Conservation (phyloP, 2,329 filamentous ascomycete genomes). For the Dactylonectria estremocensis region DNA sequence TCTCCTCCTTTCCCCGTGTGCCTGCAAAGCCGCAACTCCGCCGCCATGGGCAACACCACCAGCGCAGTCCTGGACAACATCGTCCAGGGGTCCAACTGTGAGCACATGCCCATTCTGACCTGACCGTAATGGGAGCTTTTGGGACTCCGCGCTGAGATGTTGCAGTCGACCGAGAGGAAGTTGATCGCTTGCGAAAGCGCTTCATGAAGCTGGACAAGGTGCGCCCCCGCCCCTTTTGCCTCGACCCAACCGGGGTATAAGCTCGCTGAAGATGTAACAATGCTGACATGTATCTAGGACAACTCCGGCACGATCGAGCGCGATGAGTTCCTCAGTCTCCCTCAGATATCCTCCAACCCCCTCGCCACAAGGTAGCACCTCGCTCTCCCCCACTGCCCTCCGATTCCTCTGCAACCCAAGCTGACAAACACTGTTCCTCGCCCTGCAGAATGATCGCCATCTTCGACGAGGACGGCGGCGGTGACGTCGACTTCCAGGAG, state of each 20-base stretch:
- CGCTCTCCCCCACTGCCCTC: conserved; percentile 10
- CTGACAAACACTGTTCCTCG: conserved; percentile 22
- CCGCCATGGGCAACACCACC: conserved; percentile 77
- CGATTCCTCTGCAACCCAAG: neutral
- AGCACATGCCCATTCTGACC: conserved; percentile 37
- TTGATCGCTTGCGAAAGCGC: conserved; percentile 93
- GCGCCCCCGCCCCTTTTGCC: conserved; percentile 46
- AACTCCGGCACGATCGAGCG: conserved; percentile 98
- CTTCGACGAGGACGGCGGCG: conserved; percentile 98
- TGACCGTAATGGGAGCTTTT: conserved; percentile 3
- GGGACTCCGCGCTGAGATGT: conserved; percentile 34
- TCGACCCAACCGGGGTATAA: conserved; percentile 14
- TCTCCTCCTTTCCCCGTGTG: neutral
- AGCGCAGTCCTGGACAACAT: conserved; percentile 92
- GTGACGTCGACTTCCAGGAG: conserved; percentile 98
- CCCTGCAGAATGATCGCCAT: conserved; percentile 94
- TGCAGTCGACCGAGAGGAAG: conserved; percentile 95
- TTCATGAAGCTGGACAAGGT: conserved; percentile 99
- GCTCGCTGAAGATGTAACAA: neutral
- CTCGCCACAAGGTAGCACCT: conserved; percentile 87
- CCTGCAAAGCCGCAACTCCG: neutral
- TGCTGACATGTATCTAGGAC: conserved; percentile 72
- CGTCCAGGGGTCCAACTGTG: conserved; percentile 97
- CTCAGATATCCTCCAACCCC: conserved; percentile 97
- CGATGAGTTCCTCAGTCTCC: conserved; percentile 96